These are phyloP conservation scores for Plasmodium vinckei DNA, from an alignment of 169 alveolate genomes.

Conservation along the genomic window DNA sequence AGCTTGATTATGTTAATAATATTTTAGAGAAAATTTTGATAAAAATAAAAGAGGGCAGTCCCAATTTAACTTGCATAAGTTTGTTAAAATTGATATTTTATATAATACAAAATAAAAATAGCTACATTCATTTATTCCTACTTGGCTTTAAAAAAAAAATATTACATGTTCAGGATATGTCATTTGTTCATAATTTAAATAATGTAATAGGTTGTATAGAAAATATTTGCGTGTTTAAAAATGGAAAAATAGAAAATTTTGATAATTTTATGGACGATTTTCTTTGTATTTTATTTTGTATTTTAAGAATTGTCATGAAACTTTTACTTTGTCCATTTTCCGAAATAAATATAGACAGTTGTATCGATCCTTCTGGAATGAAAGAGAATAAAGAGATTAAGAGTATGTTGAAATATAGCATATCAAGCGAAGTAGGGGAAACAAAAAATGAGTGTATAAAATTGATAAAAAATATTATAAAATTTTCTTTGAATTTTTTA, in stretches of 20 bases:
- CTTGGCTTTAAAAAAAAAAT: neutral
- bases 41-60: conserved; percentile 12
- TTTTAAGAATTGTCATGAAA: conserved; percentile 23
- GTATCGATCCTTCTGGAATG: too few species aligned
- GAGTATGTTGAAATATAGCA: too few species aligned
- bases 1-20: conserved; percentile 1
- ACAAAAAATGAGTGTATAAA: neutral
- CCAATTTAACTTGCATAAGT: conserved; percentile 29
- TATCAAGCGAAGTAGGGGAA: neutral
- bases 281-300: conserved; percentile 46
- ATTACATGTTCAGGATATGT: conserved; percentile 1
- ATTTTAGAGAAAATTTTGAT: conserved; percentile 17
- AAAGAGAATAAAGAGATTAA: neutral
- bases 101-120: conserved; percentile 13
- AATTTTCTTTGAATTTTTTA: conserved; percentile 13
- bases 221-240: neutral
- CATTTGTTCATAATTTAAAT: conserved; percentile 20
- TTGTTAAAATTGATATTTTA: conserved; percentile 37
- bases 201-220: conserved; percentile 12
- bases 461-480: conserved; percentile 1
- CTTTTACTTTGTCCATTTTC: neutral
- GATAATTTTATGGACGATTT: conserved; percentile 1
- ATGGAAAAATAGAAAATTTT: conserved; percentile 3
- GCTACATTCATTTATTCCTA: neutral
- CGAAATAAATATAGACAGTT: neutral